Conservation (phyloP, 768 basidiomycete species). For the Suillus discolor region DNA sequence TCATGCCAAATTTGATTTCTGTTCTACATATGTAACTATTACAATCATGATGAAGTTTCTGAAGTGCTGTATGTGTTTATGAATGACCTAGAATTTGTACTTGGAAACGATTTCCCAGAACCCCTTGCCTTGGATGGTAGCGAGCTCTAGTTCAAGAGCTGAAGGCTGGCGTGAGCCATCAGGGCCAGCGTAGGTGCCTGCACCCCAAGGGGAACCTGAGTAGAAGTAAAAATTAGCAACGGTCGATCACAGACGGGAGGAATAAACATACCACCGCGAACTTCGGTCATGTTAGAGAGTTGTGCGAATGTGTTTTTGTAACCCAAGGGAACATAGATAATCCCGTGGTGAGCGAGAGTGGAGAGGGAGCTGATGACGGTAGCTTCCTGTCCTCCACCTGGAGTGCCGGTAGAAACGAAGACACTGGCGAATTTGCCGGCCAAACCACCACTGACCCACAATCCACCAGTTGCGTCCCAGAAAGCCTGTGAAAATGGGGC, state of each 20-base stretch:
- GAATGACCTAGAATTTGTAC: conserved; percentile 26
- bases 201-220: conserved; percentile 76
- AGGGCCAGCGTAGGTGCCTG: conserved; percentile 58
- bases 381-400: conserved; percentile 80
- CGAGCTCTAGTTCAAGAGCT: conserved; percentile 53
- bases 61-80: not conserved
- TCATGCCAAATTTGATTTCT: not conserved
- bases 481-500: conserved; percentile 46
- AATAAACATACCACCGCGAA: conserved; percentile 55
- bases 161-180: conserved; percentile 52
- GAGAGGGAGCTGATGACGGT: conserved; percentile 55
- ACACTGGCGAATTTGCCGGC: conserved; percentile 75
- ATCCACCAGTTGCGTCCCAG: conserved; percentile 73
- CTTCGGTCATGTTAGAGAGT: conserved; percentile 46
- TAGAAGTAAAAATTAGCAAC: conserved; percentile 9
- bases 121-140: conserved; percentile 49
- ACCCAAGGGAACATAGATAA: conserved; percentile 73
- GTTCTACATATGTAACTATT: not conserved
- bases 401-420: conserved; percentile 74
- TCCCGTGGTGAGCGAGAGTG: conserved; percentile 72
- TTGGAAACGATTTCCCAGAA: conserved; percentile 53
- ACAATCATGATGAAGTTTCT: not conserved
- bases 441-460: conserved; percentile 63
- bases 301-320: conserved; percentile 52
- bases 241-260: not conserved